Evolutionary conservation across 495 filamentous ascomycete genomes (phyloP).

Genomic region (Lepraria neglecta): DNA sequence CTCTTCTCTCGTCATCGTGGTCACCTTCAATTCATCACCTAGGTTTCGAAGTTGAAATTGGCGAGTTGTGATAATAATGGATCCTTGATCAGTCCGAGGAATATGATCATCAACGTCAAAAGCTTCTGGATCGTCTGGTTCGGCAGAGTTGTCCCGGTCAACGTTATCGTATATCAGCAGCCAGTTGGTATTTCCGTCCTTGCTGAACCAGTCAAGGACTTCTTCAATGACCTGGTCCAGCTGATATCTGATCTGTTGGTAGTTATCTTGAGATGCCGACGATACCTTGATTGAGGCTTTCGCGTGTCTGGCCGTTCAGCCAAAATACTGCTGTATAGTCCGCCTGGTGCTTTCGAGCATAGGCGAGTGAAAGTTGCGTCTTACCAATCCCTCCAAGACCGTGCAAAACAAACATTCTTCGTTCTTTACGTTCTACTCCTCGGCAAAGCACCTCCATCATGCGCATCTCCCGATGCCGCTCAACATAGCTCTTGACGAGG

Average conservation of each 20-base stretch:
- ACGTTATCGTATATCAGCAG: constrained; percentile 34
- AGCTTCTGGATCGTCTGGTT: constrained; percentile 20
- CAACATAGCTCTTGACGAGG: constrained; percentile 1
- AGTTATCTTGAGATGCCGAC: background rate
- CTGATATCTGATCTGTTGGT: background rate
- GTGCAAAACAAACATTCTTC: background rate
- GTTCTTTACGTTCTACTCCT: background rate
- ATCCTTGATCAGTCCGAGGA: constrained; percentile 33
- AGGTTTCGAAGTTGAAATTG: constrained; percentile 27
- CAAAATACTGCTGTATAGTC: constrained; percentile 26
- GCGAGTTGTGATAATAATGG: constrained; percentile 41
- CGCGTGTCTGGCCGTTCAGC: constrained; percentile 19
- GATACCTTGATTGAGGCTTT: constrained; percentile 6
- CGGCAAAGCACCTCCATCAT: background rate
- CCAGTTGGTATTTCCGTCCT: constrained; percentile 20
- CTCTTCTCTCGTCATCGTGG: constrained; percentile 21
- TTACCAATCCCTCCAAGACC: constrained; percentile 29
- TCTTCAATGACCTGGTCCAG: background rate
- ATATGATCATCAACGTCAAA: constrained; percentile 36
- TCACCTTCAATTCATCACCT: constrained; percentile 30
- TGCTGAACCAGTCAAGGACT: constrained; percentile 4
- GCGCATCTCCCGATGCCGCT: constrained; percentile 5
- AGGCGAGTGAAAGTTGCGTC: constrained; percentile 26
- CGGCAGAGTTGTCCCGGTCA: constrained; percentile 28
- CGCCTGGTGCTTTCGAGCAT: constrained; percentile 17